phyloP scores from a whole-genome alignment of 305 asterid genomes.

The Fraxinus velutina region DNA sequence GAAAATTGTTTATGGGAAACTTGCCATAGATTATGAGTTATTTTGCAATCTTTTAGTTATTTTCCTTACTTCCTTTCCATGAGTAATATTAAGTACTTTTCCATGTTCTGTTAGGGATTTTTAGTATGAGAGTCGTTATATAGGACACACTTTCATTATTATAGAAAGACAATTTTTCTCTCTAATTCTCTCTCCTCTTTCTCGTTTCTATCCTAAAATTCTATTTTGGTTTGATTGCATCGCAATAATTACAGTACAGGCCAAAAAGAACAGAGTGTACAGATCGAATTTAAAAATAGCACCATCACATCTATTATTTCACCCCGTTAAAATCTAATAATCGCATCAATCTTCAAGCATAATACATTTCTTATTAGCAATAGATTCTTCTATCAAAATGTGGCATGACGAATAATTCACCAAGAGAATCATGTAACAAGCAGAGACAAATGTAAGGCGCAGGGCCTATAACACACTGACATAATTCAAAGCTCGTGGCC shows the following conservation, averaged over 20 bases:
- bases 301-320: background rate
- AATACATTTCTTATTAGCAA: background rate
- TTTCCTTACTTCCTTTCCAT: background rate
- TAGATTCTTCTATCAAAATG: background rate
- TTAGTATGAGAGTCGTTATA: background rate
- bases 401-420: background rate
- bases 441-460: slow-evolving; percentile 6
- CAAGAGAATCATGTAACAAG: slow-evolving; percentile 17
- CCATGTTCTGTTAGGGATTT: background rate
- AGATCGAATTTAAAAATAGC: background rate
- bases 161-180: background rate
- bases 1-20: background rate
- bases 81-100: background rate
- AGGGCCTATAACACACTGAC: background rate
- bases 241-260: background rate
- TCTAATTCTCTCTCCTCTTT: background rate
- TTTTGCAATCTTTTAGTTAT: background rate
- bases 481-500: slow-evolving; percentile 12
- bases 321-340: background rate
- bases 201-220: background rate
- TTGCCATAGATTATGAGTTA: background rate
- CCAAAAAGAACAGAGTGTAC: background rate
- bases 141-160: background rate
- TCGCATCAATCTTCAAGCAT: background rate
- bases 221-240: background rate